Evolutionary conservation across 2,329 filamentous ascomycete genomes (phyloP), one percentile per base, ranked within the genome.

Genomic region (Aspergillus eucalypticola): DNA sequence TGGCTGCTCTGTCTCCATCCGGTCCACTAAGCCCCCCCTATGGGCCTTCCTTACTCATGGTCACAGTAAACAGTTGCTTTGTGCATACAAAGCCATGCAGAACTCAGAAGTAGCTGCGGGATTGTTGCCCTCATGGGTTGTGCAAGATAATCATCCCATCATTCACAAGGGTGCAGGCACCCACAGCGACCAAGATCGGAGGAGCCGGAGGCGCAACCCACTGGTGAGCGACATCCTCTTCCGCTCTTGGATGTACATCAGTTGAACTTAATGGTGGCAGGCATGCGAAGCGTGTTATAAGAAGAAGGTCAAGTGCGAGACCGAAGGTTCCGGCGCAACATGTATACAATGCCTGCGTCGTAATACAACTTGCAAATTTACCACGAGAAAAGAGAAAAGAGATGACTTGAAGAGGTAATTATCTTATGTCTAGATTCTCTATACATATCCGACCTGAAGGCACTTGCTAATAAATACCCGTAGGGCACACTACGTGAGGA

Each of bases 291-390:
- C 93, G 91, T 97, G 93, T 74, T 86, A 91, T 71, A 95, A 92
- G 79, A 88, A 86, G 77, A 81, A 90, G 78, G 94, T 96, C 78
- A 96, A 96, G 80, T 97, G 94, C 78, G 92, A 96, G 74, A 90
- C 92, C 67, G 95, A 95, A 78, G 85, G 92, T 71, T 91, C 92
- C 23, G 85, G 89, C 55, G 35, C 58, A 7, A 52, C 63, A 19
- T 97, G 93, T 79, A 89, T 90, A 5, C 93, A 96, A 78, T 97
- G 93, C 76, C 88, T 89, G 73, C 96, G 96, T 75, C 96, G 96
- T 82, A 96, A 96, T 82, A 95, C 91, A 6, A 90, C 93, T 69
- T 97, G 94, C 78, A 86, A 95, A 69, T 96, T 96, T 74, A 96
- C 92, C 2, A 90, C 95, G 72, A 90, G 95, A 48, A 91, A 96